These are phyloP conservation scores for Solanum chilense DNA, from an alignment of 257 asterid genomes.

Conservation along the genomic window DNA sequence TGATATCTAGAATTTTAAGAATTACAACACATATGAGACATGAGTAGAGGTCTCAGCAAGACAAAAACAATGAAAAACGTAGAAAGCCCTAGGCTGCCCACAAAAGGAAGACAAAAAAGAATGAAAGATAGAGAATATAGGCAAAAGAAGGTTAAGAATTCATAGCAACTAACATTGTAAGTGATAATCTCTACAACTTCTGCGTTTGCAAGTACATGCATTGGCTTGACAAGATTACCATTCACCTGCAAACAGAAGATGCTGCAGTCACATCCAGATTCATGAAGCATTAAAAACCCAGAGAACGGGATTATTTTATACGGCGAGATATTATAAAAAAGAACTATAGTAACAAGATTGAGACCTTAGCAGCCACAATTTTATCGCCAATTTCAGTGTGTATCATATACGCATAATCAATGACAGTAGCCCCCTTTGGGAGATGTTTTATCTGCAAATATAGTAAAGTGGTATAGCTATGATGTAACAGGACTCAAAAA, in stretches of 20 bases:
- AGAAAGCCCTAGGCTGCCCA: background rate
- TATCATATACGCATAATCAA: conserved; percentile 87
- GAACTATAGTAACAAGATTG: background rate
- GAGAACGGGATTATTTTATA: background rate
- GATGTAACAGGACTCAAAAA: background rate
- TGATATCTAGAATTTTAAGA: background rate
- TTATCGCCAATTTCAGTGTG: conserved; percentile 86
- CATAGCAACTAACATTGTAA: conserved; percentile 51
- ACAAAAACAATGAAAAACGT: background rate
- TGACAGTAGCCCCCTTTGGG: conserved; percentile 73
- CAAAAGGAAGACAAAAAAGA: background rate
- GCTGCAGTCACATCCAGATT: background rate
- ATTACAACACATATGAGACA: background rate
- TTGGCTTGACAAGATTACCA: conserved; percentile 79
- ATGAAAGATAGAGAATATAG: background rate
- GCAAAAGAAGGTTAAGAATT: background rate
- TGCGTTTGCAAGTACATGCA: conserved; percentile 72
- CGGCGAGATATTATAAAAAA: background rate
- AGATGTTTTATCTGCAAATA: conserved; percentile 65
- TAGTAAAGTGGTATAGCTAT: background rate
- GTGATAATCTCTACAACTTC: conserved; percentile 86
- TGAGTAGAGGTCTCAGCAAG: background rate
- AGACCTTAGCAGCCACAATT: conserved; percentile 94
- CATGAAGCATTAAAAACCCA: background rate
- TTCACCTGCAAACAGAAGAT: conserved; percentile 55